These are phyloP conservation scores for Solanum hybrid DNA, from an alignment of 305 asterid genomes.

Conservation along the genomic window DNA sequence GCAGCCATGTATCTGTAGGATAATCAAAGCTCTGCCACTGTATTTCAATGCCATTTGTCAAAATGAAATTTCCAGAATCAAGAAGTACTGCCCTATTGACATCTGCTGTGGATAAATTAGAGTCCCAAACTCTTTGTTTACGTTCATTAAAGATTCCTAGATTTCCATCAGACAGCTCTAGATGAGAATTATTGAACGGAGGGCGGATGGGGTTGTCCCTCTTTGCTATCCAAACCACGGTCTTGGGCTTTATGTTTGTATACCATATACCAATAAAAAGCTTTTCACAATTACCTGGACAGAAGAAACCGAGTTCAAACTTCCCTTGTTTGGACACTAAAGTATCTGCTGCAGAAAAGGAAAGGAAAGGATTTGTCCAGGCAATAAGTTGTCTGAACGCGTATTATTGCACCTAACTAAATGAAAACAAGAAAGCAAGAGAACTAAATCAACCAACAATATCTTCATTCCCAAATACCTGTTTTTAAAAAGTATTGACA, in stretches of 20 bases:
- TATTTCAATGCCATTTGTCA: slow-evolving; percentile 9
- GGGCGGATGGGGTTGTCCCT: slow-evolving; percentile 4
- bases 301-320: slow-evolving; percentile 25
- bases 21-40: slow-evolving; percentile 26
- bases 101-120: not conserved
- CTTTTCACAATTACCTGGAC: slow-evolving; percentile 6
- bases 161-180: slow-evolving; percentile 3
- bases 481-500: not conserved
- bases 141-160: not conserved
- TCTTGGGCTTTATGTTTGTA: slow-evolving; percentile 3
- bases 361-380: not conserved
- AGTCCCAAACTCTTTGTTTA: not conserved
- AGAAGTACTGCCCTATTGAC: slow-evolving; percentile 18
- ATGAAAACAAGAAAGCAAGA: not conserved
- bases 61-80: slow-evolving; percentile 22
- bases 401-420: not conserved
- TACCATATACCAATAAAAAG: slow-evolving; percentile 24
- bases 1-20: slow-evolving; percentile 29
- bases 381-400: not conserved
- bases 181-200: not conserved
- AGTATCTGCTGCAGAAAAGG: slow-evolving; percentile 7
- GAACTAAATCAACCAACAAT: not conserved
- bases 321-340: slow-evolving; percentile 14
- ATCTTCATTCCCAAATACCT: not conserved
- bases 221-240: slow-evolving; percentile 23